Evolutionary conservation across 1,284 basidiomycete genomes (phyloP).

Genomic region (Cutaneotrichosporon sp.): DNA sequence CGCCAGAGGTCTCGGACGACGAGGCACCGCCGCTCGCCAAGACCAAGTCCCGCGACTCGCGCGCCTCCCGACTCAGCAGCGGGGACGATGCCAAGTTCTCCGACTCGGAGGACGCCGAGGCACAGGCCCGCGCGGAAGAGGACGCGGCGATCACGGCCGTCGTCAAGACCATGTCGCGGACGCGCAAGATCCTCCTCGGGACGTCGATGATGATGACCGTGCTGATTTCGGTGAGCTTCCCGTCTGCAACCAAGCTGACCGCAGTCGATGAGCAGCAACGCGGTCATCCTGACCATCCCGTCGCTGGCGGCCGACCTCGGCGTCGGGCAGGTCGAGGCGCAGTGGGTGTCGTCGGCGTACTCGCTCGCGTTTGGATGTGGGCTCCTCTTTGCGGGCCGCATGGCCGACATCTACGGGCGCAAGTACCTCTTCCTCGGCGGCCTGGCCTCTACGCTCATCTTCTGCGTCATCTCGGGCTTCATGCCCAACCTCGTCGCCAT

Average conservation of each 20-base stretch:
- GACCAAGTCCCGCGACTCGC: conserved; percentile 2
- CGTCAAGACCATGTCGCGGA: conserved; percentile 2
- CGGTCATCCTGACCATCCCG: conserved; percentile 41
- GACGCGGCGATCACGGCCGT: conserved; percentile 6
- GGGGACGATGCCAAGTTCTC: background rate
- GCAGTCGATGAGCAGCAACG: conserved; percentile 21
- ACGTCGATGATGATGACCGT: conserved; percentile 31
- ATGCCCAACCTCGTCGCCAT: conserved; percentile 22
- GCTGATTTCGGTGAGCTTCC: conserved; percentile 29
- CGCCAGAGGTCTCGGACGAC: background rate
- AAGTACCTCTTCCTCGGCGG: conserved; percentile 48
- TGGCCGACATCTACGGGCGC: conserved; percentile 52
- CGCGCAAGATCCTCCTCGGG: conserved; percentile 25
- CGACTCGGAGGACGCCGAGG: conserved; percentile 4
- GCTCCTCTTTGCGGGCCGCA: conserved; percentile 49
- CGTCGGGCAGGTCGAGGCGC: conserved; percentile 37
- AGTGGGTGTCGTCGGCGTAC: conserved; percentile 53
- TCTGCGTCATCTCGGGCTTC: conserved; percentile 30
- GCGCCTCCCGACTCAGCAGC: too few species aligned
- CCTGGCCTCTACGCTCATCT: conserved; percentile 17
- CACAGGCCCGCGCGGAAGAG: background rate
- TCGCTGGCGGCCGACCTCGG: conserved; percentile 45
- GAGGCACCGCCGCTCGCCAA: conserved; percentile 10
- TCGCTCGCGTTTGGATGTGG: conserved; percentile 51
- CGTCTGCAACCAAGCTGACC: too few species aligned